Base-by-base conservation (phyloP, 192 early-diverging fungal species). In the Phlyctochytrium planicorne region DNA sequence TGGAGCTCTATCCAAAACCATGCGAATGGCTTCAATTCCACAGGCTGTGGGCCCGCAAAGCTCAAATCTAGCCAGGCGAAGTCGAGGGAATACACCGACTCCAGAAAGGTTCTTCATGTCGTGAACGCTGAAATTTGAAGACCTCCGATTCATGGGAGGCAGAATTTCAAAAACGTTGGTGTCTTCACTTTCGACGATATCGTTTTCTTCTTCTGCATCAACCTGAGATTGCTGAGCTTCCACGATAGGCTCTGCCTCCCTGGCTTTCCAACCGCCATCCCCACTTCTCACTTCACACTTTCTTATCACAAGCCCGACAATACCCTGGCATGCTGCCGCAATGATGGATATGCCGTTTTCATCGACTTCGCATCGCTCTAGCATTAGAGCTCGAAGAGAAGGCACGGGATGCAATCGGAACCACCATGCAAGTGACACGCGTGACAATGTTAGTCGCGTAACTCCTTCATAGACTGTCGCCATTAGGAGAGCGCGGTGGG, bases 351-450 rank as follows among this genome's bases (percentile, higher is more conserved):
- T 47, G 2, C 77, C 77, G 17, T 71, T 78, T 53, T 78, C 77
- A 37, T 78, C 77, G 24, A 78, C 16, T 55, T 78, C 77, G 62
- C 77, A 78, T 2, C 31, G 47, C 25, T 78, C 73, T 52, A 78
- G 59, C 23, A 69, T 59, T 3, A 78, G 60, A n/a, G 59, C 66
- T 40, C 64, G 60, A 16, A 78, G 56, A 1, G 37, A 23, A 12
- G 34, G 50, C 2, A 72, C 63, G 27, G 57, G 59, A 40, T 66
- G 70, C 32, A 78, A 57, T 3, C 77, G 77, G 61, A 78, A 78
- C 77, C 77, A 78, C 77, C 77, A 78, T 23, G 77, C 72, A 2
- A 78, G 60, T 16, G 73, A 75, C 34, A 74, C 65, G 1, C 77
- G 34, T 10, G 27, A 30, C 14, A 70, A 52, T 29, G 68, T 70